A percentile compares a stretch with the other conserved stretches of the same genome.
phyloP scores from a whole-genome alignment of 805 yeast genomes.

The Wickerhamomyces chambardii region DNA sequence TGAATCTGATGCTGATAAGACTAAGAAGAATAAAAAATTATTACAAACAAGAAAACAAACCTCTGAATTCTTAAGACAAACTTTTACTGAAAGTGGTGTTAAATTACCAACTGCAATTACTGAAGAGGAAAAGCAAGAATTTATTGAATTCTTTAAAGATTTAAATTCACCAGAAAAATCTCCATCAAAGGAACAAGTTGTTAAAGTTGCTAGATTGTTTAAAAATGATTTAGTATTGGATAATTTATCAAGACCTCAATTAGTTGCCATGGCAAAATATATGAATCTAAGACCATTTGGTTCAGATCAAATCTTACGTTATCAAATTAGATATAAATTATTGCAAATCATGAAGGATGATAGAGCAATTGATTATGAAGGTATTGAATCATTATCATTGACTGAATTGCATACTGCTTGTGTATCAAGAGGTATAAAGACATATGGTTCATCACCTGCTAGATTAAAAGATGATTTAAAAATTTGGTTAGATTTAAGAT shows the following conservation, averaged over 20 bases:
- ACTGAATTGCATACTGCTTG: slow-evolving; percentile 85
- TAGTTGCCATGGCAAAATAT: slow-evolving; percentile 88
- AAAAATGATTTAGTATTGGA: slow-evolving; percentile 91
- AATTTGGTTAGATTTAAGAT: slow-evolving; percentile 85
- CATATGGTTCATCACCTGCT: slow-evolving; percentile 70
- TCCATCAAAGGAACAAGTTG: slow-evolving; percentile 61
- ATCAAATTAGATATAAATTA: slow-evolving; percentile 87
- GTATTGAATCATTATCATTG: slow-evolving; percentile 72
- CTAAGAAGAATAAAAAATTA: slow-evolving; percentile 45
- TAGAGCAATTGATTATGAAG: slow-evolving; percentile 86
- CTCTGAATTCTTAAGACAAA: slow-evolving; percentile 50
- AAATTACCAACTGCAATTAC: slow-evolving; percentile 57
- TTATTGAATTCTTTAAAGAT: slow-evolving; percentile 70
- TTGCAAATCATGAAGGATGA: slow-evolving; percentile 90
- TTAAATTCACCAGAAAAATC: slow-evolving; percentile 53
- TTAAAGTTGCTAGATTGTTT: slow-evolving; percentile 81
- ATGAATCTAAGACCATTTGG: slow-evolving; percentile 91
- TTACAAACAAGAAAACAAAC: slow-evolving; percentile 58
- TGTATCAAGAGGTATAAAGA: slow-evolving; percentile 87
- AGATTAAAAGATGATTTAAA: slow-evolving; percentile 73
- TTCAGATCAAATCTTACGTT: slow-evolving; percentile 83
- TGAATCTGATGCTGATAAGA: slow-evolving; percentile 54
- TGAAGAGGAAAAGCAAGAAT: slow-evolving; percentile 66
- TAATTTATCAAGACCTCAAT: slow-evolving; percentile 83
- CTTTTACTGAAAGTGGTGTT: slow-evolving; percentile 61